Base-by-base conservation (phyloP, 2,329 filamentous ascomycete species). In the Sarocladium brachiariae region DNA sequence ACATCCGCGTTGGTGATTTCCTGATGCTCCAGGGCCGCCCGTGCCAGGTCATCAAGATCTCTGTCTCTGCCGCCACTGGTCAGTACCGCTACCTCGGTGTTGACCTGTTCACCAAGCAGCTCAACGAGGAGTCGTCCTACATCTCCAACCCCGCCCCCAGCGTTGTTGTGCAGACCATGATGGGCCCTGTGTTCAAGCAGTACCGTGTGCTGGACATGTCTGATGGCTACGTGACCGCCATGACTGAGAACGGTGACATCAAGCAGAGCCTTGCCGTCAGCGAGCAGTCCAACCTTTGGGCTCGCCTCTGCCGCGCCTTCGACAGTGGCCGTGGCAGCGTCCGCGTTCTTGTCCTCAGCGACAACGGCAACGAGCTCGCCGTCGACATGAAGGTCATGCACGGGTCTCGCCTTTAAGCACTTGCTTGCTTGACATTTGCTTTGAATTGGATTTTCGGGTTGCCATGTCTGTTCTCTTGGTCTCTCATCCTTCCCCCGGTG, bases 31-130 rank as follows among this genome's bases (percentile, higher is more conserved):
- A 99, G 82, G 92, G 92, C 71, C 92, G 93, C 63, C 91, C 93
- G 66, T 97, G 90, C 87, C 93, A 99, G 83, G 92, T 99, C 72
- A 99, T 99, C 80, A 92, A 92, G 71, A 96, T 99, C 85, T 96
- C 90, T 61, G 96, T 91, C 74, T 97, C 92, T 52, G 81, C 89
- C 61, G 92, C 95, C 78, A 99, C 93, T 56, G 93, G 93, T 71
- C 93, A 99, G 83, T 92, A 99, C 86, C 89, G 93, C 70, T 99
- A 97, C 83, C 88, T 99, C 57, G 93, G 93, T 83, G 93, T 99
- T 61, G 93, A 99, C 74, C 87, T 99, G 66, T 99, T 99, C 89
- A 96, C 91, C 81, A 95, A 96, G 83, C 89, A 97, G 79, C 83
- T 99, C 59, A 90, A 97, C 68, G 93, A 99, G 78, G 93, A 99